These are phyloP conservation scores for Taiwanofungus camphoratus DNA, from an alignment of 1,284 basidiomycete species.

Conservation along the genomic window DNA sequence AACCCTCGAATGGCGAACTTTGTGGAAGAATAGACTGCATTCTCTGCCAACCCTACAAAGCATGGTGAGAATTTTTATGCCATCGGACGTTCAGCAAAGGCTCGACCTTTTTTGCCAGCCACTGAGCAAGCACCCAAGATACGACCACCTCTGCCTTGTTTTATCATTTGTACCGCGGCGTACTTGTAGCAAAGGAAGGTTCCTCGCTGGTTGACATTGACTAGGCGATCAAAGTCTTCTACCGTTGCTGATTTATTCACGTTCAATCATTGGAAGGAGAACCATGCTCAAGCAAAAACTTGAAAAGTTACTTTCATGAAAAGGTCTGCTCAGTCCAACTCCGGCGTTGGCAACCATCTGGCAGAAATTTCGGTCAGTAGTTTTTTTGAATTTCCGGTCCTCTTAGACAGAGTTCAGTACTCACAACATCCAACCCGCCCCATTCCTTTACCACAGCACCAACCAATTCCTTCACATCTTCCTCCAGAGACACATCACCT, in stretches of 20 bases:
- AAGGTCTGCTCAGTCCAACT: background rate
- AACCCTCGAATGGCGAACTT: slow-evolving; percentile 31
- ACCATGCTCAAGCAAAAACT: background rate
- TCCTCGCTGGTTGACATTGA: slow-evolving; percentile 23
- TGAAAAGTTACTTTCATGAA: slow-evolving; percentile 19
- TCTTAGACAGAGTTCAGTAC: no score
- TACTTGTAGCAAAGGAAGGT: slow-evolving; percentile 28
- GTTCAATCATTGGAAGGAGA: background rate
- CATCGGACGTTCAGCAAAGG: background rate
- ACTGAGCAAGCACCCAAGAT: slow-evolving; percentile 23
- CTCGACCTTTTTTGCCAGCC: slow-evolving; percentile 16
- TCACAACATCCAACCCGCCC: slow-evolving; percentile 4
- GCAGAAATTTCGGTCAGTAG: no score
- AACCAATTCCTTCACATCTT: slow-evolving; percentile 3
- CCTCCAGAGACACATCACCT: slow-evolving; percentile 7
- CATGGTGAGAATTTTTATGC: background rate
- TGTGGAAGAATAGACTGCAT: slow-evolving; percentile 17
- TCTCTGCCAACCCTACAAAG: slow-evolving; percentile 9
- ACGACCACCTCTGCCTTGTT: slow-evolving; percentile 26
- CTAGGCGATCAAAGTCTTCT: slow-evolving; percentile 17
- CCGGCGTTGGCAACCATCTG: slow-evolving; percentile 5
- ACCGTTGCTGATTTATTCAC: slow-evolving; percentile 5
- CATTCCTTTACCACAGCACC: background rate
- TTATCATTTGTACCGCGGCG: slow-evolving; percentile 24
- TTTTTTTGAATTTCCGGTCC: no score